A percentile compares a stretch with the other conserved stretches of the same genome.
These are phyloP conservation scores for Diaporthe ilicicola DNA, from an alignment of 2,329 filamentous ascomycete genomes.

Conservation along the genomic window DNA sequence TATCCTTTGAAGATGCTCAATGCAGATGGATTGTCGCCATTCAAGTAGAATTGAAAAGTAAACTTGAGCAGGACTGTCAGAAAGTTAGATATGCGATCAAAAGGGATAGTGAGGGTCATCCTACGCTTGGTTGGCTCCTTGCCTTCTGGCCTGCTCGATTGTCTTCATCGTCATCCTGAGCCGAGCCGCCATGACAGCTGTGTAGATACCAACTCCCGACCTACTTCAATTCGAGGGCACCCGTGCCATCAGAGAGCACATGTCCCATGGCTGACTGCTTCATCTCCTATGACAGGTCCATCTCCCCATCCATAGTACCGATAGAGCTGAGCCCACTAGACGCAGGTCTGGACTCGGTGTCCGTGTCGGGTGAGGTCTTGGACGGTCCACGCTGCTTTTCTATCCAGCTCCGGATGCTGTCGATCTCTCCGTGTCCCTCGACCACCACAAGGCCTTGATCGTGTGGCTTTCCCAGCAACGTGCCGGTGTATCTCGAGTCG, in stretches of 20 bases:
- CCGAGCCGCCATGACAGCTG: too few relatives aligned
- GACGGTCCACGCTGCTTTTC: constrained; percentile 46
- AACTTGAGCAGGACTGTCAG: neutral
- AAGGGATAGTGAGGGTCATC: neutral
- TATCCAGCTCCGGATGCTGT: constrained; percentile 74
- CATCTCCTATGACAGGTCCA: constrained; percentile 51
- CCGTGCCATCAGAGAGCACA: neutral
- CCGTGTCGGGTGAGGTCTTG: constrained; percentile 36
- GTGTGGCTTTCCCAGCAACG: constrained; percentile 77
- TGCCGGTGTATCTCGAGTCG: constrained; percentile 85
- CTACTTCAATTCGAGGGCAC: neutral
- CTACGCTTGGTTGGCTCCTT: neutral
- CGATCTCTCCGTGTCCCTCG: constrained; percentile 74
- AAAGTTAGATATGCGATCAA: neutral
- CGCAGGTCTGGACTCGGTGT: constrained; percentile 52
- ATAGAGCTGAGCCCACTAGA: constrained; percentile 68
- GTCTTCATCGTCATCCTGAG: neutral
- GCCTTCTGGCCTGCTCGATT: neutral
- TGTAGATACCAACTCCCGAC: neutral
- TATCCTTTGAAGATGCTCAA: neutral
- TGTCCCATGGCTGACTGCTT: neutral
- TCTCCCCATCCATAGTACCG: constrained; percentile 54
- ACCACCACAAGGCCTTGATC: constrained; percentile 79
- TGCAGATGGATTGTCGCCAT: neutral
- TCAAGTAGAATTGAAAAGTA: neutral